These are phyloP conservation scores for Casuarina glauca DNA, from an alignment of 306 rosid species.

Conservation along the genomic window DNA sequence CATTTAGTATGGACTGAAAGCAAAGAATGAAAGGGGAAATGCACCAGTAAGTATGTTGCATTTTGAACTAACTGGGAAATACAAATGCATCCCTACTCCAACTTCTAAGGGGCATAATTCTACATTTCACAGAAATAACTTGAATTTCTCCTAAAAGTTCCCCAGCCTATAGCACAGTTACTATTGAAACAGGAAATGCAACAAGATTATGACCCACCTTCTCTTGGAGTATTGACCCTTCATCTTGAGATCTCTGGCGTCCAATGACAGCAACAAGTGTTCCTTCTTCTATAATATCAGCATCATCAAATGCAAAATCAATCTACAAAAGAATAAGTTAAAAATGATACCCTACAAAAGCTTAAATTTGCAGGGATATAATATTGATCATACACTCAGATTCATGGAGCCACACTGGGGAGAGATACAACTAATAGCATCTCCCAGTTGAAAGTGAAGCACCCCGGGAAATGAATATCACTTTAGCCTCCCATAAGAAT, in stretches of 20 bases:
- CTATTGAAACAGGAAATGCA: conserved; percentile 3
- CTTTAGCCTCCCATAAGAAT: background rate
- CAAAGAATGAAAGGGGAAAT: background rate
- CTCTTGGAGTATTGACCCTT: conserved; percentile 73
- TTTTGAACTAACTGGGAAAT: background rate
- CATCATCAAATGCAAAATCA: conserved; percentile 94
- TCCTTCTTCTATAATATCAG: conserved; percentile 84
- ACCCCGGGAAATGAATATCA: background rate
- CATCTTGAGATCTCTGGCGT: conserved; percentile 50
- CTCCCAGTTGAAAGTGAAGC: background rate
- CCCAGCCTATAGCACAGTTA: background rate
- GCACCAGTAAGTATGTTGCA: background rate
- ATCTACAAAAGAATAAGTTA: conserved; percentile 62
- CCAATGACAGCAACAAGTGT: conserved; percentile 76
- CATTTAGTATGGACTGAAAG: conserved; percentile 64
- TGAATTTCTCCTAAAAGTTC: background rate
- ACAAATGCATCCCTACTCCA: background rate
- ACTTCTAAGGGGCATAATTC: background rate
- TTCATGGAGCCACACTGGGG: conserved; percentile 20
- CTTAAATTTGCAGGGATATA: conserved; percentile 5
- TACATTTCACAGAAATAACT: background rate
- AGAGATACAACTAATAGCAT: background rate
- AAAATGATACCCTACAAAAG: conserved; percentile 31
- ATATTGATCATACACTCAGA: conserved; percentile 10
- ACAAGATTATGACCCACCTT: conserved; percentile 44